Percentiles rank a stretch among this genome's conserved stretches.
These are phyloP conservation scores for Eucommia ulmoides DNA, from an alignment of 257 asterid genomes.

Conservation along the genomic window DNA sequence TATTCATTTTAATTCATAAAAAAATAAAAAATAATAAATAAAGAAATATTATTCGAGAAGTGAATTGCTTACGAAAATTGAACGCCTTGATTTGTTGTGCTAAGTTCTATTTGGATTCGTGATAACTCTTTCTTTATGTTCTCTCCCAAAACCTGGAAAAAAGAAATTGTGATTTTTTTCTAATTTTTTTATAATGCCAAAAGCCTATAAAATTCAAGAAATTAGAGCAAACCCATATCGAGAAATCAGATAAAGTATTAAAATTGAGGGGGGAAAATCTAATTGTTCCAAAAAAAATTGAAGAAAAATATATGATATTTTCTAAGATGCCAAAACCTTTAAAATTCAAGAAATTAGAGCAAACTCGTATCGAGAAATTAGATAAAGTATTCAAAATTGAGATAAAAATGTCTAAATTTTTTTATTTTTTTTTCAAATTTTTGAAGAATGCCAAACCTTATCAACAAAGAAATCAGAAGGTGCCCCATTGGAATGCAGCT, in stretches of 20 bases:
- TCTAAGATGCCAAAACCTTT: too few species aligned
- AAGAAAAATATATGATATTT: too few species aligned
- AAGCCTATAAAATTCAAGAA: too few species aligned
- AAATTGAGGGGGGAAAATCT: neutral
- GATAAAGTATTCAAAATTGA: too few species aligned
- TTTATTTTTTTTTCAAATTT: neutral
- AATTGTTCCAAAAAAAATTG: too few species aligned
- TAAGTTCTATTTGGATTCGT: constrained; percentile 35
- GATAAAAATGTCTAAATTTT: too few species aligned
- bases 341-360: too few species aligned
- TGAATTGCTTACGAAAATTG: constrained; percentile 38
- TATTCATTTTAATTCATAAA: neutral
- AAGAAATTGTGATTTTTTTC: too few species aligned
- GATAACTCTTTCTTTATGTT: constrained; percentile 50
- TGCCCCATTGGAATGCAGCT: constrained; percentile 52
- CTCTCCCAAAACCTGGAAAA: constrained; percentile 53
- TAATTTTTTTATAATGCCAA: too few species aligned
- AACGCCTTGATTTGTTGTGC: constrained; percentile 20
- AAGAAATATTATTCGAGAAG: neutral
- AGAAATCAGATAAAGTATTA: too few species aligned
- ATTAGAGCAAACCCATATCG: too few species aligned
- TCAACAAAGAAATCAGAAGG: constrained; percentile 72
- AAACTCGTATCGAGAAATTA: too few species aligned
- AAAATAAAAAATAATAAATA: neutral
- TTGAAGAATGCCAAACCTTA: constrained; percentile 34